These are phyloP conservation scores for Phytophthora chlamydospora DNA, from an alignment of 352 stramenopile species.

Conservation along the genomic window DNA sequence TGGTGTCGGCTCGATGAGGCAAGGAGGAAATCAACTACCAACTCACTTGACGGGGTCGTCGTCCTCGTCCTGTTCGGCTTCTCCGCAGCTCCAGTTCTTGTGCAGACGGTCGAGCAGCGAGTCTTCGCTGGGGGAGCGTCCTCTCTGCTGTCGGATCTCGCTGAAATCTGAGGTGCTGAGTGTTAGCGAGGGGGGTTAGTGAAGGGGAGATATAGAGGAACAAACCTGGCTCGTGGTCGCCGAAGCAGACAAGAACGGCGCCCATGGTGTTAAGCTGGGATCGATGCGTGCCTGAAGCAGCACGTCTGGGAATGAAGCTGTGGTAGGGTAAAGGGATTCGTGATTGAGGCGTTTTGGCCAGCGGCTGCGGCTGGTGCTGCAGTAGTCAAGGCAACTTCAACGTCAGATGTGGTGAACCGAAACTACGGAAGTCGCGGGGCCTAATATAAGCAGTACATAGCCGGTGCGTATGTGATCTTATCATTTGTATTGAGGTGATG, in stretches of 20 bases:
- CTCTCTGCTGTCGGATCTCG: conserved; percentile 16
- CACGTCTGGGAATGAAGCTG: conserved; percentile 20
- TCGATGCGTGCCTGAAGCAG: conserved; percentile 6
- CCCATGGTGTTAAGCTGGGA: conserved; percentile 50
- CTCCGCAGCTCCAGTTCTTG: conserved; percentile 49
- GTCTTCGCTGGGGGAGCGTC: conserved; percentile 24
- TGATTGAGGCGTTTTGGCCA: conserved; percentile 24
- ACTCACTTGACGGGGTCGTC: conserved; percentile 40
- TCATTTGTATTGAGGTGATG: too few species aligned
- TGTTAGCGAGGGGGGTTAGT: not conserved
- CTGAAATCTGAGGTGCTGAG: conserved; percentile 9
- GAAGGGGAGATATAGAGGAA: not conserved
- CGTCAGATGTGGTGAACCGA: too few species aligned
- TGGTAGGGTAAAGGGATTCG: conserved; percentile 1
- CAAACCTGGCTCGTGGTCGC: conserved; percentile 27
- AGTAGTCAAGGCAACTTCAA: not conserved
- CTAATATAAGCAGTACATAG: too few species aligned
- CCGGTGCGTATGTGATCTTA: too few species aligned
- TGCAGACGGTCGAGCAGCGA: conserved; percentile 63
- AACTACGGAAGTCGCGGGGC: too few species aligned
- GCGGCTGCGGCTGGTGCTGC: too few species aligned
- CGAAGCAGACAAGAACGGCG: conserved; percentile 63
- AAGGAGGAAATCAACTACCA: not conserved
- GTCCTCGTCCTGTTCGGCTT: conserved; percentile 26
- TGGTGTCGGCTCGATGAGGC: not conserved